Evolutionary conservation across 2,329 filamentous ascomycete genomes (phyloP), one percentile per base, ranked within the genome.

Genomic region (Alternaria novae-zelandiae): DNA sequence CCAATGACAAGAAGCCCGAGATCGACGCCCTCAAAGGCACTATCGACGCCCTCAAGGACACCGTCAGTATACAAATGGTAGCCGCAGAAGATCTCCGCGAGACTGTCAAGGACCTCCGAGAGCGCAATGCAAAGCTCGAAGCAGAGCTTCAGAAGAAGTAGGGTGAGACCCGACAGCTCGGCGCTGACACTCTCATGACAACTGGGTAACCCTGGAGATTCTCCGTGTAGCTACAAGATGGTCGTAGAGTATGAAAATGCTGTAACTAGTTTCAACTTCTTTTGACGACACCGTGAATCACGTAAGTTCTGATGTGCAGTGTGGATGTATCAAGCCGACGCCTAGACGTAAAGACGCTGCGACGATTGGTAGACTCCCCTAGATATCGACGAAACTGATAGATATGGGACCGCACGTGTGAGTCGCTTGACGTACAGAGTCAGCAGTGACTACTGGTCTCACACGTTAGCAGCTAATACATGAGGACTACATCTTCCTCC

Each of bases 181-280:
- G n/a, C 17, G 15, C 17, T n/a, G 7, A 1, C 15, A 36, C 32
- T n/a, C 7, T 36, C 32, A 36, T 36, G 15, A 36, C 7, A n/a
- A 36, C 4, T 36, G 8, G 32, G 4, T 5, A 5, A n/a, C 7
- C 15, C 2, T n/a, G 2, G 32, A 36, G 2, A n/a, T 36, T 1
- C 32, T 36, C 32, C 0, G 5, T 36, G 7, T 3, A 36, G 15
- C 8, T 4, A 36, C 15, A 10, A 36, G 32, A 3, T 36, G 32
- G 5, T 9, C 0, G 32, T 36, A 36, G 15, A 10, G 5, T 3
- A 36, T 10, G 7, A 36, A 36, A 36, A 36, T 36, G 32, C 15
- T 36, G 32, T n/a, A n/a, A n/a, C 2, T 36, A 36, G 3, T 1
- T 2, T 4, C 6, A 0, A 8, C 0, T 0, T 7, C 30, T 32